phyloP scores from a whole-genome alignment of 2,329 filamentous ascomycete genomes.

The Neoarthrinium moseri region DNA sequence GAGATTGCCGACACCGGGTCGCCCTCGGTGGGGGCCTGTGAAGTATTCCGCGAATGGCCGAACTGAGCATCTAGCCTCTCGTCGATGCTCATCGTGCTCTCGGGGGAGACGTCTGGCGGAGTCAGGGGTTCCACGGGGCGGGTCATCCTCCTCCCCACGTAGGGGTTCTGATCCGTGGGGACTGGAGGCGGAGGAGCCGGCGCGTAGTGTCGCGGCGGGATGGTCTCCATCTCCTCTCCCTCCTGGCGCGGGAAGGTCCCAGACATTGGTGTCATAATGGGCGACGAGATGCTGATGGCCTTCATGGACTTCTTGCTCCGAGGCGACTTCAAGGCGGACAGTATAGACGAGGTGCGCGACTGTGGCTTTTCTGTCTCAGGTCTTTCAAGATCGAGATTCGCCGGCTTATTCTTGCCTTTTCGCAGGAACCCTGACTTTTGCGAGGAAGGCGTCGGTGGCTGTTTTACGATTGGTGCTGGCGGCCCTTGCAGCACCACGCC shows the following conservation, averaged over 20 bases:
- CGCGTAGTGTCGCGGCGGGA: slow-evolving; percentile 58
- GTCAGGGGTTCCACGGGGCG: slow-evolving; percentile 42
- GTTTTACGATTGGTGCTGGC: slow-evolving; percentile 34
- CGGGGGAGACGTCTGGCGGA: slow-evolving; percentile 44
- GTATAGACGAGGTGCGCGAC: slow-evolving; percentile 57
- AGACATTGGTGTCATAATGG: slow-evolving; percentile 64
- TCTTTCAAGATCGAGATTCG: slow-evolving; percentile 37
- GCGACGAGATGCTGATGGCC: slow-evolving; percentile 60
- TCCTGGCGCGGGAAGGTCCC: slow-evolving; percentile 56
- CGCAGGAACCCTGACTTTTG: slow-evolving; percentile 51
- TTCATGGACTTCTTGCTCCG: slow-evolving; percentile 47
- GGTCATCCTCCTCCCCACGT: slow-evolving; percentile 28
- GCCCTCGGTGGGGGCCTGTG: slow-evolving; percentile 36
- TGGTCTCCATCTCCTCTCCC: slow-evolving; percentile 55
- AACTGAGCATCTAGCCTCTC: slow-evolving; percentile 49
- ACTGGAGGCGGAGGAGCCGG: slow-evolving; percentile 57
- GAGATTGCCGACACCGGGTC: slow-evolving; percentile 54
- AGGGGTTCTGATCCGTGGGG: slow-evolving; percentile 44
- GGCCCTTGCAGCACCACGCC: slow-evolving; percentile 49
- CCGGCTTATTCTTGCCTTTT: slow-evolving; percentile 31
- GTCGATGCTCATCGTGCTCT: slow-evolving; percentile 53
- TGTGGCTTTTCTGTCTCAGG: slow-evolving; percentile 47
- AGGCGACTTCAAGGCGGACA: slow-evolving; percentile 62
- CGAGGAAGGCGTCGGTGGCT: slow-evolving; percentile 12
- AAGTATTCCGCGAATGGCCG: slow-evolving; percentile 34